Evolutionary conservation across 805 yeast genomes (phyloP), one percentile per base, ranked within the genome.

Genomic region (Debaryomyces castellii): DNA sequence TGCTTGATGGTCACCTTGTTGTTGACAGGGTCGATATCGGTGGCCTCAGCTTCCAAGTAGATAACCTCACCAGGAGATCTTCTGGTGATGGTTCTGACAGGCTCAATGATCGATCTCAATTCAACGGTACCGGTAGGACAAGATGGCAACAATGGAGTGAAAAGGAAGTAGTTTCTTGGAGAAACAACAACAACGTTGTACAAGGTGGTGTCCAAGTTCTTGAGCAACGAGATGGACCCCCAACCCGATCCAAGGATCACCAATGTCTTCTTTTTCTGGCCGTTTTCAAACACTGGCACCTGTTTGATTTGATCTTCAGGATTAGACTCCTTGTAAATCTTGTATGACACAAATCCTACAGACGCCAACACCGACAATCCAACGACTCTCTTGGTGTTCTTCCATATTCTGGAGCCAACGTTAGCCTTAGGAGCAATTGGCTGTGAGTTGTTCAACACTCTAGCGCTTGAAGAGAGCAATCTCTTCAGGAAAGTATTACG

Each of bases 61-160:
- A 73, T 73, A 40, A 86, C 91, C 62, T 87, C 90, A 62, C 89
- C 91, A 3, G 83, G 77, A 25, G 83, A 73, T 68, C 85, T 77
- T 72, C 96, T 84, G 47, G 94, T 85, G 59, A 91, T 85, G 43
- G 87, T 76, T 69, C 96, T 82, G 45, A 92, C 89, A 25, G 97
- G 96, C 67, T 91, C 97, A 69, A 89, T 86, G 62, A 91, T 91
- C 20, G 97, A 91, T 67, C 94, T 88, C 53, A 81, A 68, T 60
- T 89, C 96, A 48, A 89, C 82, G 42, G 96, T 87, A 52, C 97
- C 97, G 32, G 96, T 91, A 46, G 97, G 96, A 55, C 92, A 87
- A 21, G 96, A 87, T 39, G 98, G 97, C 58, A 91, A 77, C 63
- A 91, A 74, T n/a, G 98, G 97, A 47, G 98, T 91, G 78, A 92